These are phyloP conservation scores for Sporothrix sp. DNA, from an alignment of 2,329 filamentous ascomycete species.

Conservation along the genomic window DNA sequence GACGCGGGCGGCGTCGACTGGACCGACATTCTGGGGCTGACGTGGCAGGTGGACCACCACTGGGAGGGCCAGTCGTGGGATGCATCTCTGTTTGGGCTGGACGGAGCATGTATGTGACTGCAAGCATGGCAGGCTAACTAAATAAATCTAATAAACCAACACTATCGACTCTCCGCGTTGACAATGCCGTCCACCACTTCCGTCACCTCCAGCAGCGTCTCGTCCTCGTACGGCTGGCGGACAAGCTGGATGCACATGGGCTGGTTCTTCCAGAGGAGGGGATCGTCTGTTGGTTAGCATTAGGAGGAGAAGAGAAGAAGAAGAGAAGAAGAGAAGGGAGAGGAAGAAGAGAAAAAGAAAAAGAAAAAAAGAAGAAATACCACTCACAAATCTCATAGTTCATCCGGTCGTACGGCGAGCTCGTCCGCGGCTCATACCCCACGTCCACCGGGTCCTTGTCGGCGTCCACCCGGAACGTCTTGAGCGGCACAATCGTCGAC, in stretches of 20 bases:
- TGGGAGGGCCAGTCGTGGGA: conserved; percentile 2
- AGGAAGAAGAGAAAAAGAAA: no score
- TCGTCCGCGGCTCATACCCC: conserved; percentile 1
- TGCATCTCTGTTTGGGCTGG: conserved; percentile 3
- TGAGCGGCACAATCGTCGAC: conserved; percentile 9
- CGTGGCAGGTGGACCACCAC: conserved; percentile 4
- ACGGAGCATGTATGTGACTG: no score
- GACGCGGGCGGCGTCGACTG: conserved; percentile 7
- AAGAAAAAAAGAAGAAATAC: no score
- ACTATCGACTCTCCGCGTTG: neutral
- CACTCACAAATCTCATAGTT: conserved; percentile 10
- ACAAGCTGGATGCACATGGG: conserved; percentile 11
- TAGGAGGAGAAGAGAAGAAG: no score
- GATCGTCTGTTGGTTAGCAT: conserved; percentile 12
- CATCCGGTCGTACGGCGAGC: conserved; percentile 6
- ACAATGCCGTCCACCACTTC: conserved; percentile 3
- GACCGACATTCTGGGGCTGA: conserved; percentile 10
- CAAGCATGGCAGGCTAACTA: no score
- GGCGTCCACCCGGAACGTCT: neutral
- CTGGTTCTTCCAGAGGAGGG: conserved; percentile 4
- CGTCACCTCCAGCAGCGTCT: conserved; percentile 8
- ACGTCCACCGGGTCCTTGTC: conserved; percentile 1
- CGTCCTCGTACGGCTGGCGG: conserved; percentile 6
- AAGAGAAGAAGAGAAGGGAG: no score
- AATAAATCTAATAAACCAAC: neutral